Evolutionary conservation across 768 basidiomycete genomes (phyloP).

Genomic region (Cubamyces sp.): DNA sequence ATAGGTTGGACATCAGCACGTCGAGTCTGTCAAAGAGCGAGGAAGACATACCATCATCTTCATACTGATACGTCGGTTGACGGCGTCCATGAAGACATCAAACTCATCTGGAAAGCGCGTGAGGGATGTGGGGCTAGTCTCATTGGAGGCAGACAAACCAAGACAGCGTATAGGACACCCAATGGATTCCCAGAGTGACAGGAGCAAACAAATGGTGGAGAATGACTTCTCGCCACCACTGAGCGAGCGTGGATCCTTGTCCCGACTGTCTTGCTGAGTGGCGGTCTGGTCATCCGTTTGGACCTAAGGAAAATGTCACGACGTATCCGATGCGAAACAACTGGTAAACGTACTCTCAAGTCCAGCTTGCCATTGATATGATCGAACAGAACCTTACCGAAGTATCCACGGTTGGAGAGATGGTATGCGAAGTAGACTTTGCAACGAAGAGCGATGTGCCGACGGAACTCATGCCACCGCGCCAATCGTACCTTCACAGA

Average conservation of each 20-base stretch:
- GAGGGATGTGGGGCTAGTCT: neutral
- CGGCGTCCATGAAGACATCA: slow-evolving; percentile 97
- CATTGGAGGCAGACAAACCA: slow-evolving; percentile 46
- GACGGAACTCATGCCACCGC: slow-evolving; percentile 87
- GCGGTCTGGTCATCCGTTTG: slow-evolving; percentile 80
- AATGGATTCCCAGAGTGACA: slow-evolving; percentile 97
- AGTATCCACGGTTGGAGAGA: slow-evolving; percentile 85
- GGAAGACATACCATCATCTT: slow-evolving; percentile 81
- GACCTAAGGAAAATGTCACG: slow-evolving; percentile 46
- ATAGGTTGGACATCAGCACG: neutral
- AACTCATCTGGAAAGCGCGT: slow-evolving; percentile 73
- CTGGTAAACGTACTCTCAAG: slow-evolving; percentile 54
- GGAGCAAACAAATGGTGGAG: slow-evolving; percentile 89
- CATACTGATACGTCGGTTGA: slow-evolving; percentile 91
- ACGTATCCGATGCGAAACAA: neutral
- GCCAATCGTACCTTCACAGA: slow-evolving; percentile 67
- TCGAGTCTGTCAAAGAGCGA: neutral
- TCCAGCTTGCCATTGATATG: slow-evolving; percentile 66
- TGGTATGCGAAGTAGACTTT: slow-evolving; percentile 81
- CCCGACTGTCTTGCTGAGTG: slow-evolving; percentile 57
- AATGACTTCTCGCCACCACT: slow-evolving; percentile 98
- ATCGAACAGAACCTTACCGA: slow-evolving; percentile 87
- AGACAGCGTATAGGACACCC: slow-evolving; percentile 93
- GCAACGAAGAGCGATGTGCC: slow-evolving; percentile 87
- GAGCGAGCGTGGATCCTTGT: slow-evolving; percentile 84